Base-by-base conservation (phyloP, 306 rosid species). In the Sicyos baderoa region DNA sequence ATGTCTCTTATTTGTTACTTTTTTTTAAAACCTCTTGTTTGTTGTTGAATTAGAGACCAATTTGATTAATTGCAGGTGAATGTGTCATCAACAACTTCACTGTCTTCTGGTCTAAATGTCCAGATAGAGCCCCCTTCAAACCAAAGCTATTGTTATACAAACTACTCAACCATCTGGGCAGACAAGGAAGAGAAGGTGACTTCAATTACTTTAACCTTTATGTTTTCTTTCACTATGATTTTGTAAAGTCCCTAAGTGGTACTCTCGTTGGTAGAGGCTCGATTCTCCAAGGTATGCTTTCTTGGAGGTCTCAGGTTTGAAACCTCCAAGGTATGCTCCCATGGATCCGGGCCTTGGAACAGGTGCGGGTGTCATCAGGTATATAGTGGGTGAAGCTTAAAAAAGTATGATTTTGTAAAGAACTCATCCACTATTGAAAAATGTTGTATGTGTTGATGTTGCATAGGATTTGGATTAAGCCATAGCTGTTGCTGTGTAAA, bases 81-180 rank as follows among this genome's bases (percentile, higher is more conserved):
- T 82, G 83, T 71, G 44, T 76, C 88, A 44, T 59, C 71, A 47
- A 22, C 71, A 66, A 66, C 71, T 47, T 66, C 84, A 52, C 74
- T 87, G 50, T 75, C 85, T 72, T 62, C 82, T 59, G 71, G 76
- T 62, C 71, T 79, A 42, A 81, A 72, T 76, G 82, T 58, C 77
- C 74, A 81, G 56, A 73, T 72, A 77, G 98, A 93, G 98, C 98
- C 91, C 98, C 98, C 98, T 93, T 93, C 97, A 93, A 93, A 93
- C 98, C 98, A 93, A 93, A 93, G 79, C 75, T 79, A 40, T 49
- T 58, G 76, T 59, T 70, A 47, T 66, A 40, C 78, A 78, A 84
- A 74, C 63, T 72, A 52, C 52, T 60, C 70, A 68, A 73, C 79
- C 21, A 42, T 65, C 65, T 76, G 75, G 76, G 82, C 81, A 19